Conservation (phyloP, 2,329 filamentous ascomycete species). For the Fusarium gaditjirri region DNA sequence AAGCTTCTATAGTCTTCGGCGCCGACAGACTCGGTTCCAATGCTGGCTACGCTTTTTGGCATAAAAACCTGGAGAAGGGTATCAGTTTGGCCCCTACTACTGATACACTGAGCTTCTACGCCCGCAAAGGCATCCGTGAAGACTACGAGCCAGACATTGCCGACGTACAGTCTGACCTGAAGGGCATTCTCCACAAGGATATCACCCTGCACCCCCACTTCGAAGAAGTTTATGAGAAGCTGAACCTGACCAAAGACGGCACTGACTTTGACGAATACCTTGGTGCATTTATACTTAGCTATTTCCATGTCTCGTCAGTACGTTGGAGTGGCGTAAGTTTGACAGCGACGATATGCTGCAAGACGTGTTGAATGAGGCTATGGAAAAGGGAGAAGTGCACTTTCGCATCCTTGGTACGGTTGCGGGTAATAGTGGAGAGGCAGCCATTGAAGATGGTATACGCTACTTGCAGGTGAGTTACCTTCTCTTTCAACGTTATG, state of each 20-base stretch:
- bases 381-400: neutral
- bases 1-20: neutral
- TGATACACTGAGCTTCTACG: neutral
- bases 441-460: neutral
- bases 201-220: neutral
- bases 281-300: neutral
- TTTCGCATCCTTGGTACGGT: neutral
- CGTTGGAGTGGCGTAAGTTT: neutral
- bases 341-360: neutral
- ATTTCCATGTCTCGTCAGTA: neutral
- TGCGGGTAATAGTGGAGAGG: neutral
- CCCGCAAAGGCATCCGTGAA: neutral
- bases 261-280: neutral
- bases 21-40: neutral
- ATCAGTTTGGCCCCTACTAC: neutral
- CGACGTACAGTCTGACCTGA: neutral
- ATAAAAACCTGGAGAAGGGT: neutral
- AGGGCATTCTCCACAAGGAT: fast-evolving
- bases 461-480: neutral
- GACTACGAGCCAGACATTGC: neutral
- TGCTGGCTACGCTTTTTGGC: neutral
- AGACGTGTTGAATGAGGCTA: neutral
- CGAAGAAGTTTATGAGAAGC: neutral
- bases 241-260: neutral
- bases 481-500: fast-evolving